These are phyloP conservation scores for Pestalotiopsis sp. DNA, from an alignment of 2,329 filamentous ascomycete species.

Conservation along the genomic window DNA sequence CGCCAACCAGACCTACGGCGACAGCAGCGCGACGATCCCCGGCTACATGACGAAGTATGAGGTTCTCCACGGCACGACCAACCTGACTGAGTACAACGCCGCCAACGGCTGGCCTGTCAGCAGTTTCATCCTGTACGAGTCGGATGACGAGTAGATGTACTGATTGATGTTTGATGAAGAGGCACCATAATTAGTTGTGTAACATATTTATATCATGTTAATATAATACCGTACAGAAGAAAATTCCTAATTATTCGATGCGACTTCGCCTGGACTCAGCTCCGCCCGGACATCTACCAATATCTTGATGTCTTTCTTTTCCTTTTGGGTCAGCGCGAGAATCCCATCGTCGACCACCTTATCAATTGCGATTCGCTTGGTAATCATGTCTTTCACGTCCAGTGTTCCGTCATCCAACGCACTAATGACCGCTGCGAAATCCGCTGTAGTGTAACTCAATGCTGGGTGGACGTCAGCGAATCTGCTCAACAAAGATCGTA, in stretches of 20 bases:
- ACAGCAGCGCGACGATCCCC: slow-evolving; percentile 17
- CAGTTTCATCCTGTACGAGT: slow-evolving; percentile 10
- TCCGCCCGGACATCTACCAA: slow-evolving; percentile 45
- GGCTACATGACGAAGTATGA: slow-evolving; percentile 31
- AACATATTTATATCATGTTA: background rate
- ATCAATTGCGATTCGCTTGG: slow-evolving; percentile 57
- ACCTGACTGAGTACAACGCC: slow-evolving; percentile 32
- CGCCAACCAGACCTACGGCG: slow-evolving; percentile 1
- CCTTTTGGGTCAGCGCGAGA: slow-evolving; percentile 58
- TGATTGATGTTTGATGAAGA: background rate
- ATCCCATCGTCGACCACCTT: slow-evolving; percentile 61
- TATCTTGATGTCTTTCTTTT: slow-evolving; percentile 66
- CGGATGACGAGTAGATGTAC: background rate
- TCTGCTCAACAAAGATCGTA: no score
- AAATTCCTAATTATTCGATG: no score
- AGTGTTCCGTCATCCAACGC: slow-evolving; percentile 50
- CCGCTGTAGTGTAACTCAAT: slow-evolving; percentile 39
- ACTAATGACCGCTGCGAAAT: slow-evolving; percentile 61
- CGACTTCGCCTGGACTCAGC: no score
- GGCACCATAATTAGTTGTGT: background rate
- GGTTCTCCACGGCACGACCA: slow-evolving; percentile 38
- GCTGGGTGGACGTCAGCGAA: slow-evolving; percentile 18
- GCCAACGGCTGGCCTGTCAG: slow-evolving; percentile 8
- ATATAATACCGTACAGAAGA: background rate
- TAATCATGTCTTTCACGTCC: slow-evolving; percentile 62